Conservation (phyloP, 352 stramenopile genomes). For the Phytophthora cajani region DNA sequence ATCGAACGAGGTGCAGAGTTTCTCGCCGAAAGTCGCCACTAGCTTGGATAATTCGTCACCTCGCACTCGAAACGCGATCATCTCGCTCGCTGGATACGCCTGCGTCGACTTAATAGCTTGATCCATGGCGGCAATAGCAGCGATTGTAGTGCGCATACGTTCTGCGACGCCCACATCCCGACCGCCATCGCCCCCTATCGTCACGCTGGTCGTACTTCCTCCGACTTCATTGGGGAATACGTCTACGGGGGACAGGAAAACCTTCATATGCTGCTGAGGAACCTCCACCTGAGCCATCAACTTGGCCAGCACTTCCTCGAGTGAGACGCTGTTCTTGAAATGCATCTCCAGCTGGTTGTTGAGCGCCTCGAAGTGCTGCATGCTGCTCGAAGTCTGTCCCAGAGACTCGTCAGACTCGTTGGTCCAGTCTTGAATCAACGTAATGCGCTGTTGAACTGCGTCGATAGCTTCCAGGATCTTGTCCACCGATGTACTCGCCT, state of each 20-base stretch:
- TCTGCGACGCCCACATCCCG: conserved; percentile 36
- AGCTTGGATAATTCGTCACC: conserved; percentile 64
- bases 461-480: conserved; percentile 68
- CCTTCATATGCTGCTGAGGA: conserved; percentile 54
- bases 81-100: conserved; percentile 67
- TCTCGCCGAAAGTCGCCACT: conserved; percentile 54
- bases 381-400: conserved; percentile 65
- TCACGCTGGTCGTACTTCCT: conserved; percentile 12
- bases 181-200: conserved; percentile 2
- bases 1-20: conserved; percentile 61
- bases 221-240: conserved; percentile 58
- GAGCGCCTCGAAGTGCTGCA: conserved; percentile 79
- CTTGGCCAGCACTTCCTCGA: conserved; percentile 59
- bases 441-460: conserved; percentile 50
- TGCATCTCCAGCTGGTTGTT: conserved; percentile 85
- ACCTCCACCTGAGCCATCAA: conserved; percentile 66
- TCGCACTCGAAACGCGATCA: conserved; percentile 61
- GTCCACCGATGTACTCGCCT: conserved; percentile 50
- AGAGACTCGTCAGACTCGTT: conserved; percentile 67
- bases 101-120: conserved; percentile 65
- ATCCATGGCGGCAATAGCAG: conserved; percentile 54
- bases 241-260: conserved; percentile 55
- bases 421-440: conserved; percentile 61
- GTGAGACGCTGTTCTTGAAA: conserved; percentile 80
- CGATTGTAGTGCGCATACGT: conserved; percentile 43